Evolutionary conservation across 768 basidiomycete species (phyloP), one percentile per base, ranked within the genome.

Genomic region (Russula foetens): DNA sequence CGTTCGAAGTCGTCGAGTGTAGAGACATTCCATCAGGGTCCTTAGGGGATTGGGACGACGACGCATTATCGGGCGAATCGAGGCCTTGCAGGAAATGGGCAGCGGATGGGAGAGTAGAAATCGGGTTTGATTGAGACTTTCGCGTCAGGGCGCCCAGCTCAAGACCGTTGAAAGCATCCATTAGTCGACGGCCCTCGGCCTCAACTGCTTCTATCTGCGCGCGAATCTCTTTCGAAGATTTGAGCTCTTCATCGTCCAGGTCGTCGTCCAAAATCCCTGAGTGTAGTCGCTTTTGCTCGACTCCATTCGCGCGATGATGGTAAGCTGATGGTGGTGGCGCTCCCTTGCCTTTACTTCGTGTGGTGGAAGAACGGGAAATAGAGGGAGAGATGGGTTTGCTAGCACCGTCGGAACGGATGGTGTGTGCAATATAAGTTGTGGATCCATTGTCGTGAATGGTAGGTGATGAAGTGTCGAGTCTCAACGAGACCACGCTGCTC

Each of bases 91-190:
- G 63, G 49, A 59, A 64, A 26, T 55, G 64, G 44, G 60, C 59
- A 23, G 56, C 66, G 9, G 61, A 66, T 49, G 65, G 68, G 33
- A 62, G 65, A 15, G 64, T 58, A 24, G 69, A 64, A 33, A 67
- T 65, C 23, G 61, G 45, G 49, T 69, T 55, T 21, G 74, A 1
- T 73, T 75, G 35, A 71, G 76, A 73, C 31, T 76, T 69, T 15
- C 78, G 78, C 11, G 84, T 83, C 50, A 90, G 72, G 23, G 84
- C 81, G 35, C 79, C 85, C 59, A 91, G 75, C 70, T 91, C 89
- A 41, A 91, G 75, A 9, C 89, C 87, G 66, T 82, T 88, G 70
- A 91, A 91, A 3, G 88, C 88, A 67, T 91, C 89, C 72, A 90
- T 79, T 48, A 91, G 71, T 51, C 85, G 76, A 62, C 79, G 78